Conservation (phyloP, 495 filamentous ascomycete genomes). For the Pseudomonodictys pantanalensis region DNA sequence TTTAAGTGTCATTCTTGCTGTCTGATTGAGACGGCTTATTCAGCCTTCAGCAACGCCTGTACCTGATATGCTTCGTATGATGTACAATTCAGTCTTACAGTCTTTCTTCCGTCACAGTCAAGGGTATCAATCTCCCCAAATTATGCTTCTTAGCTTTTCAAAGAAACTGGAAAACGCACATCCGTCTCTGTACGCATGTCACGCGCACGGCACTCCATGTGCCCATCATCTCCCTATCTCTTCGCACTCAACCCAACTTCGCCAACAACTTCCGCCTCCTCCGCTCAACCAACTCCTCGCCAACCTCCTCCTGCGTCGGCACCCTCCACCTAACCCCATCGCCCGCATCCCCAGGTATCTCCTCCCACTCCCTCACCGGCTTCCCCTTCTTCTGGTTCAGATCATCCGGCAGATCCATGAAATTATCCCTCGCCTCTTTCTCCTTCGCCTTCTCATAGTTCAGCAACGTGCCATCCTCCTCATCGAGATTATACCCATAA, state of each 20-base stretch:
- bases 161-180: not conserved
- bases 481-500: slow-evolving; percentile 91
- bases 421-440: slow-evolving; percentile 67
- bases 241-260: slow-evolving; percentile 49
- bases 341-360: slow-evolving; percentile 80
- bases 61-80: not conserved
- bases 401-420: slow-evolving; percentile 49
- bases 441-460: slow-evolving; percentile 82
- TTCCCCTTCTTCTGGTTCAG: slow-evolving; percentile 47
- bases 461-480: slow-evolving; percentile 84
- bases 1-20: too few species aligned
- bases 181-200: too few species aligned
- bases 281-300: slow-evolving; percentile 86
- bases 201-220: too few species aligned
- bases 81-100: not conserved
- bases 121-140: slow-evolving; percentile 23
- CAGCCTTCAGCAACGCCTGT: not conserved
- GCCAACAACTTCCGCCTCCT: slow-evolving; percentile 78
- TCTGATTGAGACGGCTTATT: not conserved
- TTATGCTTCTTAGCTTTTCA: not conserved
- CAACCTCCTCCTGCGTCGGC: slow-evolving; percentile 83
- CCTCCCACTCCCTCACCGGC: slow-evolving; percentile 61
- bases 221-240: not conserved
- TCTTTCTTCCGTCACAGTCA: not conserved
- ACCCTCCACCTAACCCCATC: slow-evolving; percentile 83